Base-by-base conservation (phyloP, 768 basidiomycete species). In the Cyclocybe cylindracea region DNA sequence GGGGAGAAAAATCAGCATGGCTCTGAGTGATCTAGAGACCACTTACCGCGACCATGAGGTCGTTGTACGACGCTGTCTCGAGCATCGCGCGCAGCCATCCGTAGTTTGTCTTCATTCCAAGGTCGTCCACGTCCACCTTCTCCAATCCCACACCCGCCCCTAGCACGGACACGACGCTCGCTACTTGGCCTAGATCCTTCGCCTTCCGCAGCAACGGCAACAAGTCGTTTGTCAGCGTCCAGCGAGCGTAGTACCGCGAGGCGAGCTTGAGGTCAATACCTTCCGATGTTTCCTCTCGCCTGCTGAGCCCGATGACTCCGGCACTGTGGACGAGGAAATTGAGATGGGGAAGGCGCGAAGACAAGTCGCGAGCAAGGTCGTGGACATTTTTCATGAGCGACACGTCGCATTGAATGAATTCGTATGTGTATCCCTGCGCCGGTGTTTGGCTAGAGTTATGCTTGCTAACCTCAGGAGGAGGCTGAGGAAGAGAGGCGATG, bases 341-440 rank as follows among this genome's bases (percentile, higher is more conserved):
- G 41, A 78, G 45, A 57, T 70, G 71, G 3, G 66, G 62, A 10
- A 76, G 63, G 14, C 67, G 61, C 6, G 48, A 35, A 7, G 53
- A 50, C 29, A 78, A 63, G 18, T 65, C 64, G 4, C 57, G 50
- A 7, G 71, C 59, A n/a, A 67, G 62, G 11, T 57, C 47, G 39
- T 66, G 62, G 13, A 75, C 65, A 57, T 75, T 73, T 51, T 63
- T 60, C 71, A 77, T 75, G 34, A 74, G 60, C 33, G 60, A 62
- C n/a, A 66, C 65, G 46, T 78, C 75, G 66, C 74, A 74, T 41
- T 59, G 41, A 29, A 76, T 60, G 60, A 77, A 77, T 54, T 75
- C 72, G 67, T 62, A 62, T 14, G 44, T 54, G 35, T 46, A 48
- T 31, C 39, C 37, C 18, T 41, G 24, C 5, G 59, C 24, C 40